These are phyloP conservation scores for Penicillium nucicola DNA, from an alignment of 495 filamentous ascomycete species.

Conservation along the genomic window DNA sequence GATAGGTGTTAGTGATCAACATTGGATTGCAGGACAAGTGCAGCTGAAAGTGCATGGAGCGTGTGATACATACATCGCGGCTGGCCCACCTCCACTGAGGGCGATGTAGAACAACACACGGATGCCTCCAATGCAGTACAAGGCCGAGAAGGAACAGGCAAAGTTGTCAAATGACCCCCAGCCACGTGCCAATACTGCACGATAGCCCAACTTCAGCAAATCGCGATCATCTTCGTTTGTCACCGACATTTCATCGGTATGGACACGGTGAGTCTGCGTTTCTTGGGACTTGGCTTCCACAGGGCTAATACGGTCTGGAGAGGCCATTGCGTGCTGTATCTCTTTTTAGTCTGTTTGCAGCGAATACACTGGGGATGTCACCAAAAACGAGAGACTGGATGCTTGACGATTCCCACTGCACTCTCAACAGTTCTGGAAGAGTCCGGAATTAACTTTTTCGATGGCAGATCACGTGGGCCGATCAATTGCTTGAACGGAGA, in stretches of 20 bases:
- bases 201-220: constrained; percentile 31
- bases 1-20: constrained; percentile 2
- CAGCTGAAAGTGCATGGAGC: background rate
- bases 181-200: constrained; percentile 28
- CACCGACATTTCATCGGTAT: constrained; percentile 6
- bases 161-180: constrained; percentile 35
- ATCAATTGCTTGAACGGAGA: constrained; percentile 4
- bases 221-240: constrained; percentile 32
- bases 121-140: constrained; percentile 33
- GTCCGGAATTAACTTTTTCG: background rate
- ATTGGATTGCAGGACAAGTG: background rate
- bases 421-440: background rate
- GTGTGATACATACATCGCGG: constrained; percentile 23
- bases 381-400: background rate
- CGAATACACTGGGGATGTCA: too few relatives aligned
- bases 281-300: constrained; percentile 13
- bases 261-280: background rate
- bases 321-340: background rate
- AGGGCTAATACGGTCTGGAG: background rate
- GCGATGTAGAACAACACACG: constrained; percentile 34
- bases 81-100: constrained; percentile 29
- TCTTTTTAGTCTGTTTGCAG: too few relatives aligned
- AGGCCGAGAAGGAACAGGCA: constrained; percentile 32
- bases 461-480: constrained; percentile 2
- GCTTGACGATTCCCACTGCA: background rate